A percentile compares a stretch with the other conserved stretches of the same genome.
phyloP scores from a whole-genome alignment of 768 basidiomycete species.

The Floccularia luteovirens region DNA sequence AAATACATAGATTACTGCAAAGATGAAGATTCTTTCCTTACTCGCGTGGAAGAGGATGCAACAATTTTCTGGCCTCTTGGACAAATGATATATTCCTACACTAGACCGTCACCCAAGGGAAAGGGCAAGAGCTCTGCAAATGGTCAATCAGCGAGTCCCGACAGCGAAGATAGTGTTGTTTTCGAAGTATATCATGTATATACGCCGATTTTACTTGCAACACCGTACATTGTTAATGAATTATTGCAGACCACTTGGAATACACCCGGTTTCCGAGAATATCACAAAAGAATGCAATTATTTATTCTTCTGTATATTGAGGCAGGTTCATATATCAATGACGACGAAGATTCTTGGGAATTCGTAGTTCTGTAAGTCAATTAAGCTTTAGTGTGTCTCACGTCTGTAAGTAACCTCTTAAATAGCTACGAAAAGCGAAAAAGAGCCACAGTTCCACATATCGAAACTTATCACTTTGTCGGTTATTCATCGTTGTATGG shows the following conservation, averaged over 20 bases:
- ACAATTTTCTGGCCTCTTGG: conserved; percentile 71
- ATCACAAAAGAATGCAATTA: conserved; percentile 87
- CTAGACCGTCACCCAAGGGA: conserved; percentile 41
- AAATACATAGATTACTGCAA: conserved; percentile 56
- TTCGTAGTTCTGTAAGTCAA: conserved; percentile 83
- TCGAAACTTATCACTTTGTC: conserved; percentile 78
- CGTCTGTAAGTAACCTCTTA: neutral
- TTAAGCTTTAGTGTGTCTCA: neutral
- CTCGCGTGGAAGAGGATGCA: conserved; percentile 75
- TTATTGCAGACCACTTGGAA: conserved; percentile 64
- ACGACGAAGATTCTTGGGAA: conserved; percentile 92
- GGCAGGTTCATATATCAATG: conserved; percentile 89
- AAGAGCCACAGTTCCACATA: conserved; percentile 38
- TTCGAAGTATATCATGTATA: conserved; percentile 91
- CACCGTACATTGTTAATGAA: neutral
- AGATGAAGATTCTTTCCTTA: conserved; percentile 57
- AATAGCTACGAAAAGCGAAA: conserved; percentile 80
- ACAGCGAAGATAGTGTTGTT: conserved; percentile 55
- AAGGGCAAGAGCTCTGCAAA: conserved; percentile 49
- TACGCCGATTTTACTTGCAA: conserved; percentile 6
- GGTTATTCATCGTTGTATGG: conserved; percentile 94
- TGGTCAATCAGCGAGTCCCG: conserved; percentile 30
- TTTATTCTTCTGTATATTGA: conserved; percentile 95
- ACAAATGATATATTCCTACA: conserved; percentile 69
- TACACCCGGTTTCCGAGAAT: conserved; percentile 85